phyloP scores from a whole-genome alignment of 257 asterid species.

The Solanum bulbocastanum region DNA sequence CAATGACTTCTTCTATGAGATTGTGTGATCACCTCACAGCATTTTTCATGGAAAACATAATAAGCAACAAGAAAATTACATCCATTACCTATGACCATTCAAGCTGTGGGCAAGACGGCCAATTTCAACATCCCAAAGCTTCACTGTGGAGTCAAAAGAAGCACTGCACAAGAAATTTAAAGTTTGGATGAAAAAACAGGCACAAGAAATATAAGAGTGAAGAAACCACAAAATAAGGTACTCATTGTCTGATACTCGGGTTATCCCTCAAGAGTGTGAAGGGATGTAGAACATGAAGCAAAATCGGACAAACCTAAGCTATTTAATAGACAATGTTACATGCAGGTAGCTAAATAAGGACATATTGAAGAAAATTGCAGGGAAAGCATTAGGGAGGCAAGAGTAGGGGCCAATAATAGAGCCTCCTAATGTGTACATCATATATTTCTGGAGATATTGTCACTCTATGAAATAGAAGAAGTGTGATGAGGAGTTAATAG shows the following conservation, averaged over 20 bases:
- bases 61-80: not conserved
- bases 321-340: not conserved
- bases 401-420: not conserved
- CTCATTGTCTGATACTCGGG: not conserved
- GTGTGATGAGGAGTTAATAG: not conserved
- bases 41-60: not conserved
- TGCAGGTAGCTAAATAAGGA: not conserved
- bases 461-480: not conserved
- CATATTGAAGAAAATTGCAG: not conserved
- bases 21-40: not conserved
- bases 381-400: not conserved
- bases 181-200: not conserved
- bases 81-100: slow-evolving; percentile 71
- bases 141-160: slow-evolving; percentile 92
- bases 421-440: not conserved
- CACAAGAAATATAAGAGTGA: not conserved
- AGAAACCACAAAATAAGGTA: not conserved
- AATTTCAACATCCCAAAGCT: slow-evolving; percentile 75
- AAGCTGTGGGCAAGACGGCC: slow-evolving; percentile 73
- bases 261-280: not conserved
- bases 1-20: not conserved
- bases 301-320: not conserved
- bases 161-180: slow-evolving; percentile 42
- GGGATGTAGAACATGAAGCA: not conserved
- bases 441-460: not conserved